Percentiles rank a stretch among this genome's conserved stretches.
phyloP scores from a whole-genome alignment of 164 flowering plant species.

The Vitis rotundifolia region DNA sequence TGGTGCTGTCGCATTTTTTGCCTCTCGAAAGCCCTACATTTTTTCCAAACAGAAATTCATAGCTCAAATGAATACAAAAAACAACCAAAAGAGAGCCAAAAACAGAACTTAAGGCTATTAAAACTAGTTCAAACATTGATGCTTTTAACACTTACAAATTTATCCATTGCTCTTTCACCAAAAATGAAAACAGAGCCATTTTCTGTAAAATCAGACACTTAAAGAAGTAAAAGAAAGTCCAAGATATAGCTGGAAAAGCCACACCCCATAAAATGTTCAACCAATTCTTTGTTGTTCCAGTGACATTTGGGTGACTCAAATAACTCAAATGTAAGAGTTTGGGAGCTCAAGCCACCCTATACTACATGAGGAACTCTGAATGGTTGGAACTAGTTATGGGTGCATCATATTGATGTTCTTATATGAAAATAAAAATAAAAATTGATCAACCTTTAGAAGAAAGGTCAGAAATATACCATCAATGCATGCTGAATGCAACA shows the following conservation, averaged over 20 bases:
- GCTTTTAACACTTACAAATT: slow-evolving; percentile 41
- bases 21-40: slow-evolving; percentile 52
- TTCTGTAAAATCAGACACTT: slow-evolving; percentile 41
- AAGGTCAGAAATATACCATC: slow-evolving; percentile 48
- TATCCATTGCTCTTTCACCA: slow-evolving; percentile 64
- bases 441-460: neutral
- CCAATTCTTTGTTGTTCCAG: too few relatives aligned
- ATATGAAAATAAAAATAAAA: neutral
- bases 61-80: slow-evolving; percentile 7
- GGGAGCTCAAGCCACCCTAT: neutral
- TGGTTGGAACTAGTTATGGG: too few relatives aligned
- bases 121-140: neutral
- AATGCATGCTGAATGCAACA: slow-evolving; percentile 86
- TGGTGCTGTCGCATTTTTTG: slow-evolving; percentile 44
- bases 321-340: too few relatives aligned
- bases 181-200: slow-evolving; percentile 74
- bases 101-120: neutral
- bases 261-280: slow-evolving; percentile 1
- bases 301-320: too few relatives aligned
- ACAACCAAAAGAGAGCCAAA: neutral
- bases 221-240: neutral
- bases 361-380: neutral
- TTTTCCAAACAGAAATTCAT: slow-evolving; percentile 5
- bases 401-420: too few relatives aligned
- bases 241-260: neutral